A percentile compares a stretch with the other conserved stretches of the same genome.
Conservation (phyloP, 768 basidiomycete species). For the Polyporus arcularius region DNA sequence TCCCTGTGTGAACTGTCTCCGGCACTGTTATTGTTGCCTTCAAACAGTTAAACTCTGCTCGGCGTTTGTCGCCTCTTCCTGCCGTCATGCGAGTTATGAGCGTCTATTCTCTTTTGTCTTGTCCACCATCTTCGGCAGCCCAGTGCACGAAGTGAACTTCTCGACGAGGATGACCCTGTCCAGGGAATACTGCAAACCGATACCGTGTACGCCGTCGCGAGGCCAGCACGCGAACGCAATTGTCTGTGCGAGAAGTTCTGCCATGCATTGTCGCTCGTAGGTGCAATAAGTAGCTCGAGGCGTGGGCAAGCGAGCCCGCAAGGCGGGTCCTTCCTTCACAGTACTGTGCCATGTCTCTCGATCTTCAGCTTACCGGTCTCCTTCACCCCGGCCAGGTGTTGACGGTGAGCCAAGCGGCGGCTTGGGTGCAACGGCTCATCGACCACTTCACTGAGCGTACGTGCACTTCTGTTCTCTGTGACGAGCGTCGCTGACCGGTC, state of each 20-base stretch:
- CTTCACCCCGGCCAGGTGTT: slow-evolving; percentile 12
- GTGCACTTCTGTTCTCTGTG: neutral
- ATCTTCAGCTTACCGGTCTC: neutral
- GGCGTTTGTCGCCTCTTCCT: neutral
- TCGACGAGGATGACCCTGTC: neutral
- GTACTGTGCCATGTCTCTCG: slow-evolving; percentile 1
- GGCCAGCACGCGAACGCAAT: slow-evolving; percentile 10
- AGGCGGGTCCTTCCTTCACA: slow-evolving; percentile 18
- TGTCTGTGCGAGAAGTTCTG: slow-evolving; percentile 6
- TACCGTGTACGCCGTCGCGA: neutral
- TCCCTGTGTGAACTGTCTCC: neutral
- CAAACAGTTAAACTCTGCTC: neutral
- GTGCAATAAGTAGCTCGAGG: slow-evolving; percentile 9
- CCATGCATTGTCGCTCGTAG: neutral
- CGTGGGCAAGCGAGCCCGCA: neutral
- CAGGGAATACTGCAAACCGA: neutral
- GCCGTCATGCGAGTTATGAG: neutral
- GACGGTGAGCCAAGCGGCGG: slow-evolving; percentile 10
- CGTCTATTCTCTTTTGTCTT: slow-evolving; percentile 3
- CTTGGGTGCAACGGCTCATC: slow-evolving; percentile 4
- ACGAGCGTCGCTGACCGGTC: no score
- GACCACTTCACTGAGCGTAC: neutral
- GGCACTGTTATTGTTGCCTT: neutral
- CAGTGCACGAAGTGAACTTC: neutral
- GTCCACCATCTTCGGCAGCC: neutral